Evolutionary conservation across 768 basidiomycete genomes (phyloP).

Genomic region (Amanita muscaria): DNA sequence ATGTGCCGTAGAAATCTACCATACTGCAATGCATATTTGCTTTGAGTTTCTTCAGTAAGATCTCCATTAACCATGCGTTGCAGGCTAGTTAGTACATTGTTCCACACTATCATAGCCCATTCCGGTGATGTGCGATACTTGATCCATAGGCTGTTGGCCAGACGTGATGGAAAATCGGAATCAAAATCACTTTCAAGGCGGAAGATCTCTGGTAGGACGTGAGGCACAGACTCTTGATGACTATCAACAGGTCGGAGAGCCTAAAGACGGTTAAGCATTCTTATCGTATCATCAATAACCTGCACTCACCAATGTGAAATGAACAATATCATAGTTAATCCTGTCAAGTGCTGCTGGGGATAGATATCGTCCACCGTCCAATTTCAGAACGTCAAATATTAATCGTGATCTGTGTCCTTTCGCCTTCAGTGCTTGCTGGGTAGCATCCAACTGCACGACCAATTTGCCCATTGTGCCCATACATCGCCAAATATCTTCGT

Average conservation of each 20-base stretch:
- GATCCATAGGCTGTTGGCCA: slow-evolving; percentile 77
- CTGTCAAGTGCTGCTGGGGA: slow-evolving; percentile 47
- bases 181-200: slow-evolving; percentile 51
- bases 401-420: slow-evolving; percentile 59
- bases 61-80: slow-evolving; percentile 58
- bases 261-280: slow-evolving; percentile 17
- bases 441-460: slow-evolving; percentile 47
- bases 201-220: slow-evolving; percentile 54
- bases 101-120: slow-evolving; percentile 83
- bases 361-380: slow-evolving; percentile 55
- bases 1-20: slow-evolving; percentile 64
- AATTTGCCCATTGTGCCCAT: slow-evolving; percentile 56
- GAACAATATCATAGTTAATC: slow-evolving; percentile 48
- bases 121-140: slow-evolving; percentile 64
- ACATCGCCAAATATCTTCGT: slow-evolving; percentile 67
- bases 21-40: slow-evolving; percentile 54
- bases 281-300: background rate
- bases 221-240: slow-evolving; percentile 33
- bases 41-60: slow-evolving; percentile 35
- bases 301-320: slow-evolving; percentile 49
- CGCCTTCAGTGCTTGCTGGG: slow-evolving; percentile 55
- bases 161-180: slow-evolving; percentile 53
- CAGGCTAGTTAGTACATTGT: slow-evolving; percentile 68
- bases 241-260: slow-evolving; percentile 38
- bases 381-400: slow-evolving; percentile 52